phyloP scores from a whole-genome alignment of 202 grass and related monocot genomes.

The Zoysia matrella region DNA sequence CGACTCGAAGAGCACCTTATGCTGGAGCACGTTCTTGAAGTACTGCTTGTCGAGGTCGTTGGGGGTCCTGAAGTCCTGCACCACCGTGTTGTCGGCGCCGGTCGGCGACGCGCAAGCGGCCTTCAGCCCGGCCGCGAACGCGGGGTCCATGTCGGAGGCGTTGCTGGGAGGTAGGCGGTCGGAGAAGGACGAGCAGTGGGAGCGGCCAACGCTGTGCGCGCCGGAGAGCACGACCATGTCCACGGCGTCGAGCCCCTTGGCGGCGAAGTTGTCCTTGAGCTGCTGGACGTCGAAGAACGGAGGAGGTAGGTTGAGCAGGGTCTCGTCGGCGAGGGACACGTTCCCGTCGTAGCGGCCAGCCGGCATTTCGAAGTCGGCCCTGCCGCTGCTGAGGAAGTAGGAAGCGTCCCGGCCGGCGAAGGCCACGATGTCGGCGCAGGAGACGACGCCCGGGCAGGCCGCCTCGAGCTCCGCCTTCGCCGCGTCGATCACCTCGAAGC shows the following conservation, averaged over 20 bases:
- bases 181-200: too few species aligned
- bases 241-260: constrained; percentile 18
- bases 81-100: constrained; percentile 35
- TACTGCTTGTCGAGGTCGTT: constrained; percentile 49
- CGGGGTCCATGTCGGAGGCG: too few species aligned
- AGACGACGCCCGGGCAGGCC: constrained; percentile 40
- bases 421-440: constrained; percentile 69
- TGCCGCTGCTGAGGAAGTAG: constrained; percentile 41
- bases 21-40: constrained; percentile 39
- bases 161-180: too few species aligned
- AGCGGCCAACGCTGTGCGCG: too few species aligned
- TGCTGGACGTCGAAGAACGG: constrained; percentile 42
- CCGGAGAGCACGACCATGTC: too few species aligned
- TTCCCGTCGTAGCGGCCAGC: constrained; percentile 52
- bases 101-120: constrained; percentile 23
- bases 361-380: constrained; percentile 46
- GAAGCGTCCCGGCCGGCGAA: constrained; percentile 63
- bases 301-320: constrained; percentile 42
- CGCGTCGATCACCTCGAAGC: constrained; percentile 62
- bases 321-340: constrained; percentile 45
- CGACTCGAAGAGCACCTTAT: constrained; percentile 53
- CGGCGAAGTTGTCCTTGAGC: constrained; percentile 41
- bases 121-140: background rate
- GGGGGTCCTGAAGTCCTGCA: constrained; percentile 38
- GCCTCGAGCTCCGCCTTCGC: constrained; percentile 49